Evolutionary conservation across 805 yeast genomes (phyloP).

Genomic region (Tetrapisispora phaffii): DNA sequence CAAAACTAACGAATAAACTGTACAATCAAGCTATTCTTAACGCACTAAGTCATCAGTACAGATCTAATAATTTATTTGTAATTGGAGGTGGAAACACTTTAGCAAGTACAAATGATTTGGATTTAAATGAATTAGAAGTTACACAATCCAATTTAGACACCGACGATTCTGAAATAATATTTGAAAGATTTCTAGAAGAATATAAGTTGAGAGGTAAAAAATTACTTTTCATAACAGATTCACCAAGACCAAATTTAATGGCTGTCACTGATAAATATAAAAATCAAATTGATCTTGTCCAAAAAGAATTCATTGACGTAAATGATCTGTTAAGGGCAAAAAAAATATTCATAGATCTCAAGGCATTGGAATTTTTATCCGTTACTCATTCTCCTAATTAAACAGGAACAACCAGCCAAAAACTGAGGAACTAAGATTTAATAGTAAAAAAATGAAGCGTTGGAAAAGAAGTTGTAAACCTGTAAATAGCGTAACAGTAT

Average conservation of each 20-base stretch:
- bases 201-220: constrained; percentile 40
- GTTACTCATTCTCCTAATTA: constrained; percentile 14
- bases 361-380: constrained; percentile 57
- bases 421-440: background rate
- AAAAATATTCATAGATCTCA: constrained; percentile 60
- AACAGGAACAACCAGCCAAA: no score
- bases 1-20: constrained; percentile 62
- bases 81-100: constrained; percentile 39
- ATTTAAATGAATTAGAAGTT: constrained; percentile 2
- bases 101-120: constrained; percentile 33
- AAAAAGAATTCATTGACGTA: constrained; percentile 71
- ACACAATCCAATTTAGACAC: constrained; percentile 2
- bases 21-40: constrained; percentile 69
- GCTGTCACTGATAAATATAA: constrained; percentile 45
- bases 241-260: constrained; percentile 49
- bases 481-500: background rate
- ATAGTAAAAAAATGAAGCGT: background rate
- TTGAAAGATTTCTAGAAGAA: constrained; percentile 37
- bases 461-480: no score
- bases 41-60: constrained; percentile 75
- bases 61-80: constrained; percentile 59
- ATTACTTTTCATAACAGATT: constrained; percentile 60
- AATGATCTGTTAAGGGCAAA: constrained; percentile 76
- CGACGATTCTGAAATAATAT: constrained; percentile 25
- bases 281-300: constrained; percentile 50